A percentile compares a stretch with the other conserved stretches of the same genome.
Conservation (phyloP, 2,329 filamentous ascomycete species). For the Fusarium torulosum region DNA sequence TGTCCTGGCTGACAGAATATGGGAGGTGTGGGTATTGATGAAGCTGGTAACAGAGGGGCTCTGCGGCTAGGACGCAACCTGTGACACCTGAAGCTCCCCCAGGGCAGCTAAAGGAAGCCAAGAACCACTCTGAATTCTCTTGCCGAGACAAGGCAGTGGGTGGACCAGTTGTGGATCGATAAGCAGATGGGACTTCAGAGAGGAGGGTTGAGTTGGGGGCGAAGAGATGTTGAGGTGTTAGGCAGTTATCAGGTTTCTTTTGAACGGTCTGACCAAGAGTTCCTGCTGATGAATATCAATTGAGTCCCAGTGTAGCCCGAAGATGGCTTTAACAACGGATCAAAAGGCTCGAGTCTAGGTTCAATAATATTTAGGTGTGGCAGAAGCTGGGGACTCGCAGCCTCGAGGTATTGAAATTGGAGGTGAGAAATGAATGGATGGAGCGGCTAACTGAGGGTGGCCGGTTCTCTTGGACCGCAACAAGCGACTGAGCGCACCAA, state of each 20-base stretch:
- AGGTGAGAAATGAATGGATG: constrained; percentile 27
- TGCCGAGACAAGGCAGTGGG: constrained; percentile 33
- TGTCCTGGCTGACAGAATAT: constrained; percentile 30
- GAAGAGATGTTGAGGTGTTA: constrained; percentile 1
- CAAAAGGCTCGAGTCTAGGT: constrained; percentile 4
- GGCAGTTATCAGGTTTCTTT: constrained; percentile 1
- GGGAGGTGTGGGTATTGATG: constrained; percentile 35
- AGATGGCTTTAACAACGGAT: constrained; percentile 10
- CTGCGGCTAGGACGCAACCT: constrained; percentile 43
- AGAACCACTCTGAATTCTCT: constrained; percentile 14
- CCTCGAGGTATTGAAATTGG: constrained; percentile 16
- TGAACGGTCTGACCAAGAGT: constrained; percentile 14
- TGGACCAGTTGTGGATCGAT: constrained; percentile 42
- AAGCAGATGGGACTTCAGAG: constrained; percentile 26
- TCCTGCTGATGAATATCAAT: constrained; percentile 1
- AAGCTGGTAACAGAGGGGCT: constrained; percentile 35
- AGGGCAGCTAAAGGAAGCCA: constrained; percentile 15
- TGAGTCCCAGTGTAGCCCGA: constrained; percentile 8
- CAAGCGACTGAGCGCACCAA: constrained; percentile 2
- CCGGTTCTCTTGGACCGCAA: constrained; percentile 9
- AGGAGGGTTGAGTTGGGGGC: constrained; percentile 34
- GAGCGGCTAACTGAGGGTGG: constrained; percentile 36
- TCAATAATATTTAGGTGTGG: constrained; percentile 25
- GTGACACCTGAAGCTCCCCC: constrained; percentile 36
- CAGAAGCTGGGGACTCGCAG: constrained; percentile 17